Evolutionary conservation across 129 eudicot species (phyloP).

Genomic region (Chrysanthemum lavandulifolium): DNA sequence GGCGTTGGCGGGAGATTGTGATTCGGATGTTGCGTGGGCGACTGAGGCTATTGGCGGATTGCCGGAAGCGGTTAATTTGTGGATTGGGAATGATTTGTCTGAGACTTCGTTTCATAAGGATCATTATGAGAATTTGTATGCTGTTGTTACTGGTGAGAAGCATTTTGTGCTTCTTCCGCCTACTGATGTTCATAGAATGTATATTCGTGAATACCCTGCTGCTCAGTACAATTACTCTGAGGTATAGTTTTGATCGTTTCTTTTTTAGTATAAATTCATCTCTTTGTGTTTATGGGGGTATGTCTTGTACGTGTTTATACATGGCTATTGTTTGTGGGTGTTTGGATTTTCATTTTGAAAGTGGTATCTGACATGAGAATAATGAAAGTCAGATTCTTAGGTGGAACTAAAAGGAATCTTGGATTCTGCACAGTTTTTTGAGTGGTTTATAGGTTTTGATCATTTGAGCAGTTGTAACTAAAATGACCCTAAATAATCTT

Average conservation of each 20-base stretch:
- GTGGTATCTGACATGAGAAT: no score
- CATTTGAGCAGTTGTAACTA: no score
- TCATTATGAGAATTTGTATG: slow-evolving; percentile 92
- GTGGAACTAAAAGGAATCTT: no score
- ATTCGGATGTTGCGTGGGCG: slow-evolving; percentile 72
- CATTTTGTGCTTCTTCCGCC: slow-evolving; percentile 86
- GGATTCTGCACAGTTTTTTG: no score
- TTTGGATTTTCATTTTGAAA: no score
- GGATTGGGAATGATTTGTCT: slow-evolving; percentile 72
- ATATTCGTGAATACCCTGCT: slow-evolving; percentile 71
- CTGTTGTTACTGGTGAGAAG: slow-evolving; percentile 83
- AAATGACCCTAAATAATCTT: no score
- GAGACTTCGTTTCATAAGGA: slow-evolving; percentile 93
- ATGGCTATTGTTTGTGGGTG: not conserved
- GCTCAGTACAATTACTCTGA: slow-evolving; percentile 59
- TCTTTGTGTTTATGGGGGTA: not conserved
- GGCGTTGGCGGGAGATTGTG: slow-evolving; percentile 52
- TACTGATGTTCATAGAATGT: slow-evolving; percentile 92
- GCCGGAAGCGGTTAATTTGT: slow-evolving; percentile 93
- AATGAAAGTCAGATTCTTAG: no score
- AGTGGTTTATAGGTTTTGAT: no score
- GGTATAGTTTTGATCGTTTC: slow-evolving; percentile 33
- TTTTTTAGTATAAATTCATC: not conserved
- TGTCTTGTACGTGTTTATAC: not conserved
- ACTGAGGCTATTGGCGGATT: slow-evolving; percentile 61